Evolutionary conservation across 1,284 basidiomycete genomes (phyloP), one percentile per base, ranked within the genome.

Genomic region (Ganoderma boninense): DNA sequence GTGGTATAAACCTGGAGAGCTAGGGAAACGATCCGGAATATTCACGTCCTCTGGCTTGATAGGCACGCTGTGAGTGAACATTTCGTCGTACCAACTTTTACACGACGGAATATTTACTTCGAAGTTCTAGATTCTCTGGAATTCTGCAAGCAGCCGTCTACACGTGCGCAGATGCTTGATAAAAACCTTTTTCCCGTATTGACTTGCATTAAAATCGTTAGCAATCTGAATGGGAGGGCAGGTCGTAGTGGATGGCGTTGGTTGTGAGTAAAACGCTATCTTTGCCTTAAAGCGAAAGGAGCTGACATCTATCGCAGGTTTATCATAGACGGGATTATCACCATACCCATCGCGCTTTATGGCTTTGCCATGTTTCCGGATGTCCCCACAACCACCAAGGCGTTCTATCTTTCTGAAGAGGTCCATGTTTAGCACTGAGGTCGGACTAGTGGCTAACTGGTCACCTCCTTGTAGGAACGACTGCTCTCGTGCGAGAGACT

Each of bases 291-390:
- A 23, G 13, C 0, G 5, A 14, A 18, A 26, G 23, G 20, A 8
- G n/a, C 62, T 52, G n/a, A 52, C 18, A 16, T 62, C 1, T 23
- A 8, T 32, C 29, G 2, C 71, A 90, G 88, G 26, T 91, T 93
- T 77, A 89, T 94, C 71, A 88, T 94, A 46, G 92, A 94, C 75
- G 92, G 92, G 3, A 80, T 91, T 20, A 92, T 94, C 65, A 93
- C 92, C 1, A 79, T 94, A 8, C 90, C 91, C 0, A 90, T 92
- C 68, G 90, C 92, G 0, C 74, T 92, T 4, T 93, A 94, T 75
- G 92, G 92, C 0, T 92, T 92, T 74, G 74, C 91, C 32, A 82
- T 92, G 29, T 94, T 95, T 75, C 93, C 93, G 13, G 90, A 93
- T 75, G 85, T 90, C 13, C 92, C 92, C 0, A 82, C 85, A 4